phyloP scores from a whole-genome alignment of 495 filamentous ascomycete genomes.

The Podospora pseudoanserina region DNA sequence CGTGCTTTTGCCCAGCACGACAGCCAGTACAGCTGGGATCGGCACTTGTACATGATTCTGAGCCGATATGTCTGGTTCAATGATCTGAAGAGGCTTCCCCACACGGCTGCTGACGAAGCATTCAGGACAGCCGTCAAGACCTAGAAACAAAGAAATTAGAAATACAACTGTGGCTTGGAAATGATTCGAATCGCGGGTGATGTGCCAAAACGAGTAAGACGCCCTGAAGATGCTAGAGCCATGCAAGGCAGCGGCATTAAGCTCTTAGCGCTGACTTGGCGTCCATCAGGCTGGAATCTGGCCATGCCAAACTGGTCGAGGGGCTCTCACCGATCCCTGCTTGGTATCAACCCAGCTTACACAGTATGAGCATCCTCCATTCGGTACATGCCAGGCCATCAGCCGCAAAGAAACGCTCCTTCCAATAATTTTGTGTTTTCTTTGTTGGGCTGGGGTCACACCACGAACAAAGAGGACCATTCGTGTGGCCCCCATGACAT shows the following conservation, averaged over 20 bases:
- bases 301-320: background rate
- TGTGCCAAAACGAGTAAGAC: background rate
- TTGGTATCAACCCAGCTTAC: background rate
- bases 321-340: background rate
- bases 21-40: slow-evolving; percentile 43
- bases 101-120: background rate
- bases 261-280: slow-evolving; percentile 8
- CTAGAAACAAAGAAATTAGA: background rate
- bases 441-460: background rate
- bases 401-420: background rate
- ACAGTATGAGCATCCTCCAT: background rate
- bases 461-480: background rate
- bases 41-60: slow-evolving; percentile 41
- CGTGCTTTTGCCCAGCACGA: slow-evolving; percentile 36
- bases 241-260: slow-evolving; percentile 1
- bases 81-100: slow-evolving; percentile 33
- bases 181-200: no score
- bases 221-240: background rate
- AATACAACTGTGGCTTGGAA: background rate
- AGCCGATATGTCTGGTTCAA: slow-evolving; percentile 47
- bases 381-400: background rate
- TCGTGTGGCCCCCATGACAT: background rate
- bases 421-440: background rate
- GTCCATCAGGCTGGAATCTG: slow-evolving; percentile 5
- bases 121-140: background rate